phyloP scores from a whole-genome alignment of 176 grass and related monocot genomes.

The Oryza nivara region DNA sequence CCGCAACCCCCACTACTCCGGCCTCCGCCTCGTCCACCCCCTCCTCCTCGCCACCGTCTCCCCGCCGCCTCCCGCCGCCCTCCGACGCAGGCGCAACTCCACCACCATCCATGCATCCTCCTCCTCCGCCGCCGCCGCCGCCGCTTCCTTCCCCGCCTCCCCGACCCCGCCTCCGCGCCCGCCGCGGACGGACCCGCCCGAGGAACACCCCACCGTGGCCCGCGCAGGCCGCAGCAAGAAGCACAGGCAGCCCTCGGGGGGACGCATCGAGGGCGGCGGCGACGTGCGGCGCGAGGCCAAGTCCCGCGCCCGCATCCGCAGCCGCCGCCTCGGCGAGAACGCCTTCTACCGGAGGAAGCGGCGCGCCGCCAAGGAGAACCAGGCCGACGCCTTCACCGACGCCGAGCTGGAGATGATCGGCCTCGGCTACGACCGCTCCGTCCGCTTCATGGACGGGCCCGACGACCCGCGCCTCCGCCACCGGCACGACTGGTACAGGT shows the following conservation, averaged over 20 bases:
- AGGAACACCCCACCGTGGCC: slow-evolving; percentile 44
- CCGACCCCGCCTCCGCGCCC: slow-evolving; percentile 38
- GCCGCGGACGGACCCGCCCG: neutral
- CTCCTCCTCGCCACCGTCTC: neutral
- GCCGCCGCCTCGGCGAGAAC: slow-evolving; percentile 72
- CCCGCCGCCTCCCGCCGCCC: neutral
- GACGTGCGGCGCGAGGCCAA: slow-evolving; percentile 84
- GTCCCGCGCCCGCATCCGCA: slow-evolving; percentile 59
- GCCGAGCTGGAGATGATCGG: slow-evolving; percentile 87
- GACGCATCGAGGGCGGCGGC: slow-evolving; percentile 77
- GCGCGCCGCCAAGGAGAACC: slow-evolving; percentile 21
- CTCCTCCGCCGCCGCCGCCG: neutral
- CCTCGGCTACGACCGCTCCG: slow-evolving; percentile 86
- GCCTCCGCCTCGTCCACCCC: slow-evolving; percentile 21
- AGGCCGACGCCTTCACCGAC: slow-evolving; percentile 80
- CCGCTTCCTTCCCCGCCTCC: slow-evolving; percentile 41
- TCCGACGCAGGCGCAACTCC: neutral
- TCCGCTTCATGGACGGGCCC: slow-evolving; percentile 88
- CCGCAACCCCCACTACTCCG: slow-evolving; percentile 27
- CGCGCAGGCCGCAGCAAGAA: slow-evolving; percentile 90
- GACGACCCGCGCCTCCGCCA: slow-evolving; percentile 86
- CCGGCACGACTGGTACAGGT: slow-evolving; percentile 95
- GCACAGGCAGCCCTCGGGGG: slow-evolving; percentile 50
- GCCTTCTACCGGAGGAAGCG: slow-evolving; percentile 87
- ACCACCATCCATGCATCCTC: slow-evolving; percentile 37